Evolutionary conservation across 495 filamentous ascomycete genomes (phyloP), one percentile per base, ranked within the genome.

Genomic region (Cenococcum geophilum): DNA sequence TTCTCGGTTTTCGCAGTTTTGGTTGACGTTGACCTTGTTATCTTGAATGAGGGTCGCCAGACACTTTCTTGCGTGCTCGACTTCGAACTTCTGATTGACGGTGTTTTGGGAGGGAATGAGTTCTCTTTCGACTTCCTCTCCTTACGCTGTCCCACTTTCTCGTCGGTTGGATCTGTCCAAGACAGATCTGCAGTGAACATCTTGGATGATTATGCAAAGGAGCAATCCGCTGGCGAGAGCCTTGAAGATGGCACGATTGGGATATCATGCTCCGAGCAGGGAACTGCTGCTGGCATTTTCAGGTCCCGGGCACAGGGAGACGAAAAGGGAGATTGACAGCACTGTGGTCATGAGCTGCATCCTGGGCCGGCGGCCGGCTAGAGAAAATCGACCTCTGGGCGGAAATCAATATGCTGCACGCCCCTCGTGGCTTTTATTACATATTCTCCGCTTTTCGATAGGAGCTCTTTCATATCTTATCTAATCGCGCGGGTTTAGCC

Each of bases 141-240:
- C 37, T 52, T 59, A 12, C 65, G 64, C 27, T 62, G 55, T 16
- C 64, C 68, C 6, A 70, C 65, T 40, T 62, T 67, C 53, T 65
- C 61, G 14, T 50, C 48, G n/a, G 52, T 57, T 5, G 57, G 57
- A n/a, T 67, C 61, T 1, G 34, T 40, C 68, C 68, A 70, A 14
- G 61, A 62, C 34, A 70, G 45, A 51, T 70, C 68, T 16, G 65
- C 64, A n/a, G 65, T 32, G 32, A 70, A 70, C 68, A 70, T 70
- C 43, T 4, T 62, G 18, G 50, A 21, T 20, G 25, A 55, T 55
- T 35, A 16, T 23, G 36, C n/a, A 45, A 42, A 47, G 21, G 36
- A 35, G 40, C 20, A 36, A 23, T 2, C 5, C 12, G 36, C 21
- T 5, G 49, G 25, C 21, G 23, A 23, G 23, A 21, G 49, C 49